These are phyloP conservation scores for Uncinocarpus reesii DNA, from an alignment of 2,329 filamentous ascomycete genomes.

Conservation along the genomic window DNA sequence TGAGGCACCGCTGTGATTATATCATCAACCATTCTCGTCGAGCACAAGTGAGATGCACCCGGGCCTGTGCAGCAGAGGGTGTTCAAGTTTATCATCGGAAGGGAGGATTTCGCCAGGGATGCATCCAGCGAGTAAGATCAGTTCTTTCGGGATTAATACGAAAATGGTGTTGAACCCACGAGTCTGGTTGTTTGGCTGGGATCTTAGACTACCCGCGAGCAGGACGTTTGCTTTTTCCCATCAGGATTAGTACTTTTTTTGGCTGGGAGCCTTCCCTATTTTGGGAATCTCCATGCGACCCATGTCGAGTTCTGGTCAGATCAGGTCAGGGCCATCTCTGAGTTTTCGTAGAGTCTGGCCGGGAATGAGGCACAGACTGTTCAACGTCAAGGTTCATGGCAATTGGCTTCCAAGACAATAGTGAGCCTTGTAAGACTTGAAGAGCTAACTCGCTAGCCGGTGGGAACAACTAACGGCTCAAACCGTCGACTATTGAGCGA, in stretches of 20 bases:
- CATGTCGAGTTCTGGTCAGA: no score
- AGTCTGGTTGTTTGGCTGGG: constrained; percentile 12
- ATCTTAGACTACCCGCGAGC: constrained; percentile 12
- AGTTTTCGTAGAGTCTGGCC: neutral
- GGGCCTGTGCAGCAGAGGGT: neutral
- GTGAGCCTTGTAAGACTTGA: neutral
- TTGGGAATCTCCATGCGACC: constrained; percentile 11
- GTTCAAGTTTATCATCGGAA: constrained; percentile 12
- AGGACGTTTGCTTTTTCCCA: constrained; percentile 8
- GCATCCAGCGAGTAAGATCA: neutral
- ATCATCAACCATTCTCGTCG: constrained; percentile 6
- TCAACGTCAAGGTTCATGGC: neutral
- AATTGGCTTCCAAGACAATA: constrained; percentile 2
- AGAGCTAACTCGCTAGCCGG: neutral
- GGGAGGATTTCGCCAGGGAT: constrained; percentile 3
- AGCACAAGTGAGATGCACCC: neutral
- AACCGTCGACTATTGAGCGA: neutral
- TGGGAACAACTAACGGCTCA: no score
- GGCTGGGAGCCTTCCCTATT: constrained; percentile 3
- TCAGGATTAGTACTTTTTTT: neutral
- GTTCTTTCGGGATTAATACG: constrained; percentile 10
- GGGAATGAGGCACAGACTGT: neutral
- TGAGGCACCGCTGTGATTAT: constrained; percentile 3
- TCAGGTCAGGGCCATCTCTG: neutral
- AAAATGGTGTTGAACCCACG: constrained; percentile 11